A percentile compares a stretch with the other conserved stretches of the same genome.
phyloP scores from a whole-genome alignment of 192 early-diverging fungal species.

The Diversispora epigaea region DNA sequence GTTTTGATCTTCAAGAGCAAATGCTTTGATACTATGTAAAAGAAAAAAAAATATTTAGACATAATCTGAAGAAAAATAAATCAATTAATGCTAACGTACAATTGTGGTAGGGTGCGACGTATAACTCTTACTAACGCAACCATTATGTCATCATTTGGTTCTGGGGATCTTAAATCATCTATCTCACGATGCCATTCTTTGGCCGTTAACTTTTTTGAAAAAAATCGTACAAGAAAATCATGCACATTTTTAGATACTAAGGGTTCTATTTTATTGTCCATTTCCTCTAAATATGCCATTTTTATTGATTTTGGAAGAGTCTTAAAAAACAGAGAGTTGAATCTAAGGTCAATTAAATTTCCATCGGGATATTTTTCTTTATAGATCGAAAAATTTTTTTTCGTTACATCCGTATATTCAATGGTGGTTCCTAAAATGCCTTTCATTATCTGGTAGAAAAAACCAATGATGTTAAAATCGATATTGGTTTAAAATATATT shows the following conservation, averaged over 20 bases:
- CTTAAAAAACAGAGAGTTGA: conserved; percentile 19
- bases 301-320: conserved; percentile 23
- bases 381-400: too few relatives aligned
- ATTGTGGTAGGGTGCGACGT: conserved; percentile 19
- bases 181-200: conserved; percentile 16
- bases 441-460: too few relatives aligned
- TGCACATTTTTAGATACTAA: conserved; percentile 22
- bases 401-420: too few relatives aligned
- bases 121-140: conserved; percentile 30
- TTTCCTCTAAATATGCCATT: conserved; percentile 17
- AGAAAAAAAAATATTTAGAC: not conserved
- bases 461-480: too few relatives aligned
- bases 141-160: conserved; percentile 8
- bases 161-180: conserved; percentile 2
- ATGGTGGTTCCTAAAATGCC: too few relatives aligned
- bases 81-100: conserved; percentile 20
- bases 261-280: conserved; percentile 26
- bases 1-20: not conserved
- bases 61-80: not conserved
- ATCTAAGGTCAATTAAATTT: conserved; percentile 17
- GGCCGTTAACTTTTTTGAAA: conserved; percentile 24
- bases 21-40: not conserved
- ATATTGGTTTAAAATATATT: too few relatives aligned
- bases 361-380: conserved; percentile 27
- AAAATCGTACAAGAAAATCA: conserved; percentile 25